Evolutionary conservation across 495 filamentous ascomycete species (phyloP), one percentile per base, ranked within the genome.

Genomic region (Wilcoxina mikolae): DNA sequence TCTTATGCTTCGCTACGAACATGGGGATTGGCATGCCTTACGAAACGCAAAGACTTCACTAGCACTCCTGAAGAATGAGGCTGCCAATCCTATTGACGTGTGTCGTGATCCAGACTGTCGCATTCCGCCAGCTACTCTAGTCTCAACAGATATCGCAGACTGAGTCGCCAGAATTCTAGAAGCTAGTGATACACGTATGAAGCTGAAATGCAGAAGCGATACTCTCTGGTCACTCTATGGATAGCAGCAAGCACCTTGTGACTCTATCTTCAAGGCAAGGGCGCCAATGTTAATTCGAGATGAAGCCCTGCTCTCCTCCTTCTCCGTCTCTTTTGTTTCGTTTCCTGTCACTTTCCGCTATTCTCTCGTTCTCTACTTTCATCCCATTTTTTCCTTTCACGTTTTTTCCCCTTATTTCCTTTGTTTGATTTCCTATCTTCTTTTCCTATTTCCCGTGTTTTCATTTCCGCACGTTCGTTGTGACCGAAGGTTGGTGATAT

Each of bases 391-490:
- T 28, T 54, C 45, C 24, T 5, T 15, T 3, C 10, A 18, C 27
- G 22, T 27, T 50, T 43, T 35, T 45, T 23, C 33, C 17, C 24
- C 35, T 18, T 11, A 10, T 27, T 28, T 31, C 29, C 22, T 11
- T 53, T 58, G 1, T 28, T 3, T 28, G 18, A 48, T 38, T 51
- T 24, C 23, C 17, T 48, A 11, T 11, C 45, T 42, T 57, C 43
- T 52, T 57, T 43, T 50, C 31, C 9, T 23, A 41, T 58, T 31
- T 50, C 24, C 24, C 1, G 23, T 29, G 44, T 33, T 54, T 54
- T 27, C 41, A 35, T 12, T 43, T 43, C 39, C 31, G 7, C 15
- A 7, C 31, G 31, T 35, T 35, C 7, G 7, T 15, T 35, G 31
- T 17, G 5, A 22, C 41, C 18, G 5, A 20, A 44, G 41, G 41